Conservation (phyloP, 768 basidiomycete species). For the Leccinellum luteum region DNA sequence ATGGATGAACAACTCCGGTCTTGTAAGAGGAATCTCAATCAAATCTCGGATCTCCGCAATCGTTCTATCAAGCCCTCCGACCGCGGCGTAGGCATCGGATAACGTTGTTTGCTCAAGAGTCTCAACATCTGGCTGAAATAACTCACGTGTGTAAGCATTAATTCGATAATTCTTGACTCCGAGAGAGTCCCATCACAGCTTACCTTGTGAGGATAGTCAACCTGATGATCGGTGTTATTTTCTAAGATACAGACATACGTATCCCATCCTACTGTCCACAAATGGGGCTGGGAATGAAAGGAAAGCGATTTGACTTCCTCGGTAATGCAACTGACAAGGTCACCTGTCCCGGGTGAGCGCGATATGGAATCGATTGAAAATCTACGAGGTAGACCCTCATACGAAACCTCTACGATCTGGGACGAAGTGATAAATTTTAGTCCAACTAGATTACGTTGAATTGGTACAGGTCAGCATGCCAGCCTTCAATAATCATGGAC, state of each 20-base stretch:
- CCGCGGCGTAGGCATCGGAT: slow-evolving; percentile 67
- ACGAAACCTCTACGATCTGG: slow-evolving; percentile 61
- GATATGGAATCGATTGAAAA: slow-evolving; percentile 56
- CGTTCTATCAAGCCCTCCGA: slow-evolving; percentile 88
- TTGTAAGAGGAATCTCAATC: slow-evolving; percentile 80
- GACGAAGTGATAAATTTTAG: slow-evolving; percentile 62
- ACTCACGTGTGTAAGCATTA: slow-evolving; percentile 13
- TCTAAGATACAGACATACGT: slow-evolving; percentile 47
- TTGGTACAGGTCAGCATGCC: slow-evolving; percentile 5
- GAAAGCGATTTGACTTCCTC: slow-evolving; percentile 44
- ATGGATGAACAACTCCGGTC: slow-evolving; percentile 76
- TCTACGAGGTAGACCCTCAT: slow-evolving; percentile 56
- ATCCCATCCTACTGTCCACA: slow-evolving; percentile 74
- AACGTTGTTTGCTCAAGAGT: slow-evolving; percentile 40
- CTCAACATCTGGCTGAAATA: slow-evolving; percentile 44
- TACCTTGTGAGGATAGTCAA: slow-evolving; percentile 34
- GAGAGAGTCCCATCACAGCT: slow-evolving; percentile 9
- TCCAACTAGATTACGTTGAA: slow-evolving; percentile 50
- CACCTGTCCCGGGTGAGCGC: slow-evolving; percentile 16
- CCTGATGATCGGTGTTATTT: slow-evolving; percentile 26
- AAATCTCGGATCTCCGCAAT: slow-evolving; percentile 83
- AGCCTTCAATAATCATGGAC: background rate
- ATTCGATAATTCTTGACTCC: slow-evolving; percentile 6
- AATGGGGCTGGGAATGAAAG: slow-evolving; percentile 35
- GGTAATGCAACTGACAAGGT: slow-evolving; percentile 35